Evolutionary conservation across 2,329 filamentous ascomycete species (phyloP), one percentile per base, ranked within the genome.

Genomic region (Diaporthe sp.): DNA sequence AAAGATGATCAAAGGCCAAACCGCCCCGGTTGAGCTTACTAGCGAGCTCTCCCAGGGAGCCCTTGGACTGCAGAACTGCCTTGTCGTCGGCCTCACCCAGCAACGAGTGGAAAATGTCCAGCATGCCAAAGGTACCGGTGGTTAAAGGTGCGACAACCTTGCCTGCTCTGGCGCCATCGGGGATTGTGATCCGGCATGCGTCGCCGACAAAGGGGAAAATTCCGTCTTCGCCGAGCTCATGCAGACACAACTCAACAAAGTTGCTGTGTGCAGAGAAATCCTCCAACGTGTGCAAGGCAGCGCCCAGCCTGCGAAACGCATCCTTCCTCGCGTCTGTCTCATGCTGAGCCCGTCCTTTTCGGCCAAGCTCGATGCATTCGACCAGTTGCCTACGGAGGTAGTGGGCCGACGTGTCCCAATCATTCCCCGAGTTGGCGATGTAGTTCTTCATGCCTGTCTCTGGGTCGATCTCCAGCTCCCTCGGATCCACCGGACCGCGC

Each of bases 251-350:
- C 78, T 90, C 88, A 2, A 85, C 85, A 75, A 89, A 90, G 79
- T 90, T 90, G 42, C 87, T 88, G 76, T 90, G 88, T 0, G 88
- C 88, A 8, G 87, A 85, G 74, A 89, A 90, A 73, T 90, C 88
- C 78, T 90, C 88, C 9, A 89, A 82, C 46, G 87, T 89, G 78
- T 90, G 88, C 34, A 89, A 80, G 28, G 86, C 88, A 73, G 88
- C 87, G 2, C 88, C 88, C 0, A 90, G 83, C 78, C 78, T 79
- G 12, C 80, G 81, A 39, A 79, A 77, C 2, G 78, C 78, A 42
- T 78, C 77, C 37, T 81, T 80, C 58, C 80, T 81, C 28, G 73
- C 76, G 4, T 78, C 77, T 6, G 51, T 58, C 10, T 78, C 55
- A 73, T 80, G 49, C 70, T 74, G 77, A 49, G 76, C 76, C 8